A percentile compares a stretch with the other conserved stretches of the same genome.
phyloP scores from a whole-genome alignment of 768 basidiomycete species.

The Flagelloscypha sp. region DNA sequence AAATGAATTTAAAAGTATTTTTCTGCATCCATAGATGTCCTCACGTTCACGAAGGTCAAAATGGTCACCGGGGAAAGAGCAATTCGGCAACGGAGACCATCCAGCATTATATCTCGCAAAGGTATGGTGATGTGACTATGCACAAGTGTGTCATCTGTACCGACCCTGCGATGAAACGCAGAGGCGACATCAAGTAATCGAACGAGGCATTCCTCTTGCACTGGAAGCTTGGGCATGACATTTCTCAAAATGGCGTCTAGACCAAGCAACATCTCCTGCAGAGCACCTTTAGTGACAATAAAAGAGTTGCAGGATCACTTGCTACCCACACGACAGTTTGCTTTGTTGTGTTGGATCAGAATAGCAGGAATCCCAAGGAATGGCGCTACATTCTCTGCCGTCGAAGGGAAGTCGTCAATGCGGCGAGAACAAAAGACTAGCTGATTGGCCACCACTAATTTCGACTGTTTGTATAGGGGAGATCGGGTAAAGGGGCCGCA shows the following conservation, averaged over 20 bases:
- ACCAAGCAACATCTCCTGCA: constrained; percentile 50
- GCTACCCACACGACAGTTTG: constrained; percentile 43
- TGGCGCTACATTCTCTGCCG: constrained; percentile 46
- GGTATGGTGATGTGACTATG: too few relatives aligned
- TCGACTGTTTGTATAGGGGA: constrained; percentile 5
- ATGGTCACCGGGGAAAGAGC: too few relatives aligned
- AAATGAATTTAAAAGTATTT: too few relatives aligned
- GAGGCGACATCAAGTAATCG: too few relatives aligned
- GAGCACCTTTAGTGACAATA: constrained; percentile 4
- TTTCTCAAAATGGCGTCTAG: constrained; percentile 56
- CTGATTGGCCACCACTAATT: constrained; percentile 48
- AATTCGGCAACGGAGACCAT: too few relatives aligned
- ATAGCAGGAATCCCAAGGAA: constrained; percentile 42
- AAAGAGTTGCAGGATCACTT: constrained; percentile 2
- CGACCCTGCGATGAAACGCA: too few relatives aligned
- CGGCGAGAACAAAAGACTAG: constrained; percentile 47
- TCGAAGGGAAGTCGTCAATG: constrained; percentile 44
- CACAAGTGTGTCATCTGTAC: too few relatives aligned
- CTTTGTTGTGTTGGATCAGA: constrained; percentile 54
- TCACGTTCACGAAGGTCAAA: too few relatives aligned
- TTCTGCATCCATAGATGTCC: too few relatives aligned
- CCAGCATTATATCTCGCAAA: too few relatives aligned
- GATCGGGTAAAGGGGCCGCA: constrained; percentile 1
- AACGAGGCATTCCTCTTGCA: constrained; percentile 9
- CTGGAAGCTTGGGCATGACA: constrained; percentile 37